Percentiles rank a stretch among this genome's conserved stretches.
phyloP scores from a whole-genome alignment of 2,329 filamentous ascomycete species.

The Diaporthe aspalathi region DNA sequence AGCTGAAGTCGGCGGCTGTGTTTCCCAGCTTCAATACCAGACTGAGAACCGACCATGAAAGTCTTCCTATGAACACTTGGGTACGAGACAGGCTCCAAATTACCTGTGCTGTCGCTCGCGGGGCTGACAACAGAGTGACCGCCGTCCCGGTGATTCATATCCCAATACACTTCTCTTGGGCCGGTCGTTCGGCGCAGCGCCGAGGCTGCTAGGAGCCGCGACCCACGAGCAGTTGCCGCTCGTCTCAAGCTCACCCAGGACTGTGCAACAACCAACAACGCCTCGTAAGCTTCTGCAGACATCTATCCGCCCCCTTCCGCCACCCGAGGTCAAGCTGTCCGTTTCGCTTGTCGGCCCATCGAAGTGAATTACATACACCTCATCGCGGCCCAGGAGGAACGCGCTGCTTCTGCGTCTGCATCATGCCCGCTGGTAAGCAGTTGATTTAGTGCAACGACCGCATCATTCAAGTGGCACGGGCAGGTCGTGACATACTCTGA shows the following conservation, averaged over 20 bases:
- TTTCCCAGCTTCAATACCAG: background rate
- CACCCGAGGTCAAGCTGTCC: background rate
- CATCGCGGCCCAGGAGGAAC: background rate
- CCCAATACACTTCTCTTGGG: background rate
- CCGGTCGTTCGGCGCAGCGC: background rate
- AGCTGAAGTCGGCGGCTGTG: conserved; percentile 20
- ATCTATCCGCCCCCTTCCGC: too few species aligned
- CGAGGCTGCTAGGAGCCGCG: background rate
- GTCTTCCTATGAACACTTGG: background rate
- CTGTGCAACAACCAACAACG: background rate
- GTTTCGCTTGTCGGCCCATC: background rate
- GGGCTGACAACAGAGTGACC: background rate
- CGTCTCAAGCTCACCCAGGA: background rate
- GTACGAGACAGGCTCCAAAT: background rate
- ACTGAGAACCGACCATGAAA: background rate
- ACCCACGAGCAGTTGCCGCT: background rate
- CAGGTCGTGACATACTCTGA: background rate
- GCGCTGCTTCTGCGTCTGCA: background rate
- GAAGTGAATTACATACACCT: background rate
- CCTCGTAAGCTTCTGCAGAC: background rate
- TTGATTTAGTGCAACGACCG: background rate
- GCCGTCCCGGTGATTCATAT: background rate
- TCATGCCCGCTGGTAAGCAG: background rate
- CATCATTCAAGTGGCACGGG: background rate
- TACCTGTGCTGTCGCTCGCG: background rate